Evolutionary conservation across 2,329 filamentous ascomycete genomes (phyloP).

Genomic region (Sarocladium oryzae): DNA sequence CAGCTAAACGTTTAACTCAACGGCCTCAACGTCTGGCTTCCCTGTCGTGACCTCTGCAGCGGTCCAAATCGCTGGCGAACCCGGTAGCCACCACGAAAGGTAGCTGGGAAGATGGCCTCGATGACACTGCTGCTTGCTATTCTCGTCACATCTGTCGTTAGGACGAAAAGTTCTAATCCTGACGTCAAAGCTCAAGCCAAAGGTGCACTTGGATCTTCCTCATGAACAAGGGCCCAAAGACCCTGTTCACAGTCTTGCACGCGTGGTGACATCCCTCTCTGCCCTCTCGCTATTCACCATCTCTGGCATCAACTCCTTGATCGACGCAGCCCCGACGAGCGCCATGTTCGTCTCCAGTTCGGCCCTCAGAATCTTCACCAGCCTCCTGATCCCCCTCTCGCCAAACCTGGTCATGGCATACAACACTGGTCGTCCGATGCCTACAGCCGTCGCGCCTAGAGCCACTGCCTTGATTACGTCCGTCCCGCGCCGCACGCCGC

Average conservation of each 20-base stretch:
- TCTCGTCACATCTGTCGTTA: no score
- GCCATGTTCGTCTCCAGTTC: slow-evolving; percentile 43
- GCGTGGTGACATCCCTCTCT: slow-evolving; percentile 13
- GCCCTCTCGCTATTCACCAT: slow-evolving; percentile 16
- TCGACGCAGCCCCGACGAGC: slow-evolving; percentile 58
- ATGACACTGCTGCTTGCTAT: no score
- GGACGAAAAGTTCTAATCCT: no score
- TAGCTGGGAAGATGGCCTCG: no score
- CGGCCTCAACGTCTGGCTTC: no score
- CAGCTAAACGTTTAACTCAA: no score
- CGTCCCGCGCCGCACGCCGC: slow-evolving; percentile 56
- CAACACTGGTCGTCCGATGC: slow-evolving; percentile 55
- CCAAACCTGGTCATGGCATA: slow-evolving; percentile 33
- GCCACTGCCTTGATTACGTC: slow-evolving; percentile 64
- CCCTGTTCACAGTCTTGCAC: slow-evolving; percentile 15
- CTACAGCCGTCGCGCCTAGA: slow-evolving; percentile 56
- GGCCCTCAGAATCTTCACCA: slow-evolving; percentile 39
- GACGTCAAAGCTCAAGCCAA: no score
- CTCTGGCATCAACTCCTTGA: slow-evolving; percentile 51
- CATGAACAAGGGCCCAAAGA: no score
- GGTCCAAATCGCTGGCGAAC: no score
- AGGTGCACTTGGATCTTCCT: no score
- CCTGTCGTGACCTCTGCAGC: no score
- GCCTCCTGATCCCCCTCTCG: slow-evolving; percentile 42
- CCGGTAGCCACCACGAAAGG: no score